Conservation (phyloP, 148 eudicot species). For the Rhododendron mucronatum region DNA sequence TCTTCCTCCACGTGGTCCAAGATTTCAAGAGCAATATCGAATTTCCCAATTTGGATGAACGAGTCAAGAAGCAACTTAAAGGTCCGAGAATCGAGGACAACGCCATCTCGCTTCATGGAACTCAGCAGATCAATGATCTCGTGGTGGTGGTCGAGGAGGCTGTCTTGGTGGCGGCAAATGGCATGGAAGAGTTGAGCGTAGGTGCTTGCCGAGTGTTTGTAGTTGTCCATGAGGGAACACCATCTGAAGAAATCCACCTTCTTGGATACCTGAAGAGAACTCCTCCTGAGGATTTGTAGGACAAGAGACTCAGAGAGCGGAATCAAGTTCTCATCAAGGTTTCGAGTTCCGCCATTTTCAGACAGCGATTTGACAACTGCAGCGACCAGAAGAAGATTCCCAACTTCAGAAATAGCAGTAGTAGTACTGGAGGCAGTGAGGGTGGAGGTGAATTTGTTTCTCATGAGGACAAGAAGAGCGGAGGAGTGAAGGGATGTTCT, state of each 20-base stretch:
- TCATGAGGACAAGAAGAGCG: neutral
- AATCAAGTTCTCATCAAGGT: slow-evolving; percentile 40
- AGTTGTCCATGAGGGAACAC: slow-evolving; percentile 48
- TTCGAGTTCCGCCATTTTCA: slow-evolving; percentile 46
- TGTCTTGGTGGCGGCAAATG: slow-evolving; percentile 26
- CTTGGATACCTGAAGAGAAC: slow-evolving; percentile 45
- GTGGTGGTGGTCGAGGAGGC: slow-evolving; percentile 24
- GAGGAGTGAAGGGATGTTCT: neutral
- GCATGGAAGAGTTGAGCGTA: slow-evolving; percentile 52
- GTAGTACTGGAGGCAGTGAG: neutral
- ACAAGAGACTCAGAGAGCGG: slow-evolving; percentile 55
- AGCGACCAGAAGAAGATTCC: slow-evolving; percentile 45
- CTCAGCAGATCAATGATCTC: slow-evolving; percentile 36
- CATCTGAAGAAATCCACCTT: slow-evolving; percentile 65
- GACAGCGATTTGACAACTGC: slow-evolving; percentile 53
- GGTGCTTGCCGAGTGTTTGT: slow-evolving; percentile 56
- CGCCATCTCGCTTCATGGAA: slow-evolving; percentile 54
- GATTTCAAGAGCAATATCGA: slow-evolving; percentile 61
- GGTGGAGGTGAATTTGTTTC: neutral
- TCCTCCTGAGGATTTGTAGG: slow-evolving; percentile 45
- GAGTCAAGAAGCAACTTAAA: slow-evolving; percentile 66
- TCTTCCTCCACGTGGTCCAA: slow-evolving; percentile 51
- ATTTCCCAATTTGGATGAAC: slow-evolving; percentile 50
- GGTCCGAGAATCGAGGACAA: slow-evolving; percentile 46
- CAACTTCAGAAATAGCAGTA: slow-evolving; percentile 17